A percentile compares a stretch with the other conserved stretches of the same genome.
Evolutionary conservation across 1,284 basidiomycete species (phyloP).

Genomic region (Naganishia cerealis): DNA sequence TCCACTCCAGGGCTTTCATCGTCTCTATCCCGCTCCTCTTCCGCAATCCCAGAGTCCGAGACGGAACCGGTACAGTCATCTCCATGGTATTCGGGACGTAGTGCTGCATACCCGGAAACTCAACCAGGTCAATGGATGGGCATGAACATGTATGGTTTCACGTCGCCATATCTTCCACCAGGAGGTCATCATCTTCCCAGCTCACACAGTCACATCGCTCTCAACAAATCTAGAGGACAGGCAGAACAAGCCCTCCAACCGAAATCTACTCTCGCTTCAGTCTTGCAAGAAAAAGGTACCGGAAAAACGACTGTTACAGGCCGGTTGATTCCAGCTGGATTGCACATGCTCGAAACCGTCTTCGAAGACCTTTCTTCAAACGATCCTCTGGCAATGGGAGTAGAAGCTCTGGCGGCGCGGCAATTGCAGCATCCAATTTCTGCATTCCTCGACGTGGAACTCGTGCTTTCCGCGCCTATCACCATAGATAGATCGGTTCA

Average conservation of each 20-base stretch:
- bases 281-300: conserved; percentile 5
- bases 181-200: not conserved
- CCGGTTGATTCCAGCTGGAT: not conserved
- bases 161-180: conserved; percentile 7
- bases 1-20: conserved; percentile 17
- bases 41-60: not conserved
- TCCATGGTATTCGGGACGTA: not conserved
- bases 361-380: not conserved
- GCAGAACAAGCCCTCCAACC: conserved; percentile 8
- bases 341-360: conserved; percentile 3
- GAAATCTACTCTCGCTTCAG: conserved; percentile 16
- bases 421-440: not conserved
- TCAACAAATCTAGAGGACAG: not conserved
- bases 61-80: not conserved
- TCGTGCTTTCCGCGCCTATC: not conserved
- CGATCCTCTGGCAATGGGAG: not conserved
- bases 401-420: conserved; percentile 4
- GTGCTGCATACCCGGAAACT: not conserved
- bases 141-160: not conserved
- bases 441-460: conserved; percentile 5
- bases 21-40: conserved; percentile 1
- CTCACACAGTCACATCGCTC: not conserved
- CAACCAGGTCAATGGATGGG: not conserved
- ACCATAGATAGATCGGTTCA: not conserved
- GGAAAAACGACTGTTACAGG: conserved; percentile 21